These are phyloP conservation scores for Calycina herbarum DNA, from an alignment of 2,329 filamentous ascomycete genomes.

Conservation along the genomic window DNA sequence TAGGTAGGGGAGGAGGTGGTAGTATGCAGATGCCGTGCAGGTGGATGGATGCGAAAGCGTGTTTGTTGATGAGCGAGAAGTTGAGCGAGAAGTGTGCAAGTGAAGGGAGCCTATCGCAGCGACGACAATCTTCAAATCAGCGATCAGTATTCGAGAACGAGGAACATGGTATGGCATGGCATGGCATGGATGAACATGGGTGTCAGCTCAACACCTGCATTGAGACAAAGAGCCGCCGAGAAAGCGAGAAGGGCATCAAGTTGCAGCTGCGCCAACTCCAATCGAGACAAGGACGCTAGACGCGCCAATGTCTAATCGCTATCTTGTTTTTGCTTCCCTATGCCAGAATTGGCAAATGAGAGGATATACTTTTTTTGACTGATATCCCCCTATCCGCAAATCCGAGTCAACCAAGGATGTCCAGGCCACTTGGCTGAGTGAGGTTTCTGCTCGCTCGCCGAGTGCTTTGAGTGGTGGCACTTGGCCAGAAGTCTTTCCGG, in stretches of 20 bases:
- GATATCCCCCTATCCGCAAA: not conserved
- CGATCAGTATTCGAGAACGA: not conserved
- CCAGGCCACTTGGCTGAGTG: not conserved
- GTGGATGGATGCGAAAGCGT: not conserved
- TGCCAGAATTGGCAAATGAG: not conserved
- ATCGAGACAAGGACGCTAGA: not conserved
- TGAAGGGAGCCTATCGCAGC: not conserved
- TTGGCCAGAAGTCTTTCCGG: not conserved
- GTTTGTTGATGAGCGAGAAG: not conserved
- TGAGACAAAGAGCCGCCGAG: slow-evolving; percentile 3
- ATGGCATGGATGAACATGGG: not conserved
- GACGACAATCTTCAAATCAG: slow-evolving; percentile 1
- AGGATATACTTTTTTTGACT: not conserved
- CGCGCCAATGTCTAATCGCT: not conserved
- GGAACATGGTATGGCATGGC: not conserved
- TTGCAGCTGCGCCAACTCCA: not conserved
- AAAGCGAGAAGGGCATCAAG: not conserved
- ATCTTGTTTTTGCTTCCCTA: not conserved
- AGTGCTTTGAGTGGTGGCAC: not conserved
- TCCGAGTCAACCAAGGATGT: not conserved
- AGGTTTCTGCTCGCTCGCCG: no score
- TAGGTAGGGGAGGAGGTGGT: not conserved
- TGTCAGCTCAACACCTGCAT: not conserved
- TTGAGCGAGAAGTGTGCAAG: not conserved
- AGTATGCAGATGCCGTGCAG: slow-evolving; percentile 3